Evolutionary conservation across 176 grass and related monocot genomes (phyloP), one percentile per base, ranked within the genome.

Genomic region (Aegilops sharonensis): DNA sequence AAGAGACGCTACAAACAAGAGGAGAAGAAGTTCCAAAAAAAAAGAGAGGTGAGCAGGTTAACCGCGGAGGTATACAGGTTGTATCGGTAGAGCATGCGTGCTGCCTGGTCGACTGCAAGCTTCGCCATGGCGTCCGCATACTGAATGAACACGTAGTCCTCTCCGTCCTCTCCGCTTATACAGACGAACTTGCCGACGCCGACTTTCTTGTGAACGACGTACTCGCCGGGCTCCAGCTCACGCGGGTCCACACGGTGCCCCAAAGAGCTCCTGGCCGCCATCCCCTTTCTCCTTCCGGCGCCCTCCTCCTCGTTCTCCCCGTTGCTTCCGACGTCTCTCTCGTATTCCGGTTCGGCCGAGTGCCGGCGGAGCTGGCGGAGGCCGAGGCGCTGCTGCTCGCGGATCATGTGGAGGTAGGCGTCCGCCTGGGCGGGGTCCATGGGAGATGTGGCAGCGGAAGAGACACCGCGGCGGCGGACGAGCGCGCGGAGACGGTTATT

Each of bases 101-200:
- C 68, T 20, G 93, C 93, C 87, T 94, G 93, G 67, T 94, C 90
- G 75, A 98, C 92, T 5, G 90, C 93, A 77, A 95, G 94, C 75
- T 98, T 98, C 20, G 93, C 93, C 96, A 98, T 98, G 80, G 88
- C 93, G 72, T 98, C 96, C 1, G 88, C 90, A 63, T 95, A 98
- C 80, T 98, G 89, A 13, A 98, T 91, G 72, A 95, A 98, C 5
- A 98, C 87, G 84, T 98, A 98, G 34, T 95, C 90, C 4, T 87
- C 54, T 17, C 83, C 79, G 32, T 98, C 88, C 84, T 95, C 93
- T 6, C 86, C 83, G 77, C 93, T 95, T 54, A 94, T 98, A 73
- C 86, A 92, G 62, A 81, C 90, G 64, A 98, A 98, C 64, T 98
- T 95, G 11, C 91, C 96, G 34, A 98, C 88, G n/a, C 93, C 96